Evolutionary conservation across 306 rosid genomes (phyloP).

Genomic region (Hippophae tibetana): DNA sequence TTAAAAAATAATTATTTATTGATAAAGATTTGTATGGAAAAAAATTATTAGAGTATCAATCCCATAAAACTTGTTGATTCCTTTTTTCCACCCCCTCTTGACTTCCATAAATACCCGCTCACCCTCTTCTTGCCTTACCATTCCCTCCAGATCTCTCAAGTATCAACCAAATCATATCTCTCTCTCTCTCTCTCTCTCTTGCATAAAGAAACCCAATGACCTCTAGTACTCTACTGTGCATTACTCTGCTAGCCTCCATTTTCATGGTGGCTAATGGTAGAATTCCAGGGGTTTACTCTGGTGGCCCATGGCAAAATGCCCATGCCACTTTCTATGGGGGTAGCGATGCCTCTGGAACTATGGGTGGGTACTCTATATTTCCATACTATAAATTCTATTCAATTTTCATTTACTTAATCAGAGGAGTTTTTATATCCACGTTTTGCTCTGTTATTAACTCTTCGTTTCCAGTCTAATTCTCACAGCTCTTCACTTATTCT

Average conservation of each 20-base stretch:
- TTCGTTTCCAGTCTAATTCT: too few relatives aligned
- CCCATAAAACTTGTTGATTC: neutral
- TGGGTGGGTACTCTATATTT: conserved; percentile 34
- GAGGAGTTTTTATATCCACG: too few relatives aligned
- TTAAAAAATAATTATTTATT: too few relatives aligned
- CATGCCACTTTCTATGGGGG: conserved; percentile 94
- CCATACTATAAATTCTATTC: too few relatives aligned
- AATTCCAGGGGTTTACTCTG: conserved; percentile 36
- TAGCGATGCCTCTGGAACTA: conserved; percentile 79
- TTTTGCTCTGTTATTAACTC: too few relatives aligned
- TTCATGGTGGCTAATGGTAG: conserved; percentile 2
- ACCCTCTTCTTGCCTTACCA: conserved; percentile 20
- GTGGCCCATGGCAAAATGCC: conserved; percentile 55
- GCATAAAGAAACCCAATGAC: conserved; percentile 25
- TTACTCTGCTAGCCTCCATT: conserved; percentile 33
- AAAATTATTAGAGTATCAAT: too few relatives aligned
- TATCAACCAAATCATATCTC: neutral
- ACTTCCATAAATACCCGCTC: conserved; percentile 48
- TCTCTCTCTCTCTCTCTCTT: neutral
- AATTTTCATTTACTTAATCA: too few relatives aligned
- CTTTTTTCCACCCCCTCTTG: conserved; percentile 4
- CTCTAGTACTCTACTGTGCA: conserved; percentile 24
- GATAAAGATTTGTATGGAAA: too few relatives aligned
- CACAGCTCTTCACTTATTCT: too few relatives aligned
- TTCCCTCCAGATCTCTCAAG: conserved; percentile 19